These are phyloP conservation scores for Colletotrichum nymphaeae DNA, from an alignment of 2,329 filamentous ascomycete species.

Conservation along the genomic window DNA sequence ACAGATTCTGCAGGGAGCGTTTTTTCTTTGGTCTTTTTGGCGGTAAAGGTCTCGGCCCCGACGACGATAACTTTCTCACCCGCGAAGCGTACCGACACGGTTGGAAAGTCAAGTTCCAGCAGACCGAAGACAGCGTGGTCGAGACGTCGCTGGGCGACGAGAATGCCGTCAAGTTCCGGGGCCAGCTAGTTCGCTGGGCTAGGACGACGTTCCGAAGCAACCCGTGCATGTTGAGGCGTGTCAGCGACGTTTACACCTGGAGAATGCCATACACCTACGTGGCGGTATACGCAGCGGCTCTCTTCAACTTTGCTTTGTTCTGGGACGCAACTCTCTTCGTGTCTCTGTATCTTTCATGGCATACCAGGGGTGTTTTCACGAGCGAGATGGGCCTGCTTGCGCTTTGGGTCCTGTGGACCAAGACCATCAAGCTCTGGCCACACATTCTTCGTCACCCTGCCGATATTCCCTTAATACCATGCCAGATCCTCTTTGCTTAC, in stretches of 20 bases:
- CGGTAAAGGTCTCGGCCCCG: constrained; percentile 58
- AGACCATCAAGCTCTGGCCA: constrained; percentile 66
- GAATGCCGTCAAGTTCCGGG: constrained; percentile 57
- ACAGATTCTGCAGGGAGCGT: constrained; percentile 58
- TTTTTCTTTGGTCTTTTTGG: constrained; percentile 58
- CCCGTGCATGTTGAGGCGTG: constrained; percentile 53
- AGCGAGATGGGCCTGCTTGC: constrained; percentile 32
- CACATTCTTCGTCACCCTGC: constrained; percentile 62
- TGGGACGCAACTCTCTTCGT: constrained; percentile 59
- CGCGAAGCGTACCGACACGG: constrained; percentile 60
- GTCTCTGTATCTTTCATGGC: constrained; percentile 34
- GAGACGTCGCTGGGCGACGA: constrained; percentile 62
- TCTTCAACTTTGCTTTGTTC: constrained; percentile 67
- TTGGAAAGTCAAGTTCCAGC: constrained; percentile 68
- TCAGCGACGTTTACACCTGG: not conserved
- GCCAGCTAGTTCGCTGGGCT: constrained; percentile 67
- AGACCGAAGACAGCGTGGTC: constrained; percentile 57
- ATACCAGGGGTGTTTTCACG: not conserved
- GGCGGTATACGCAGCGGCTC: constrained; percentile 64
- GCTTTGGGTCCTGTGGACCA: constrained; percentile 64
- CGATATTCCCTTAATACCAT: constrained; percentile 62
- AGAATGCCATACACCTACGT: constrained; percentile 64
- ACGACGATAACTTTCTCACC: constrained; percentile 73
- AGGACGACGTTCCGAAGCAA: constrained; percentile 70
- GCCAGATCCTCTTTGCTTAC: constrained; percentile 66